Conservation (phyloP, 495 filamentous ascomycete species). For the Chaetomium fimeti region DNA sequence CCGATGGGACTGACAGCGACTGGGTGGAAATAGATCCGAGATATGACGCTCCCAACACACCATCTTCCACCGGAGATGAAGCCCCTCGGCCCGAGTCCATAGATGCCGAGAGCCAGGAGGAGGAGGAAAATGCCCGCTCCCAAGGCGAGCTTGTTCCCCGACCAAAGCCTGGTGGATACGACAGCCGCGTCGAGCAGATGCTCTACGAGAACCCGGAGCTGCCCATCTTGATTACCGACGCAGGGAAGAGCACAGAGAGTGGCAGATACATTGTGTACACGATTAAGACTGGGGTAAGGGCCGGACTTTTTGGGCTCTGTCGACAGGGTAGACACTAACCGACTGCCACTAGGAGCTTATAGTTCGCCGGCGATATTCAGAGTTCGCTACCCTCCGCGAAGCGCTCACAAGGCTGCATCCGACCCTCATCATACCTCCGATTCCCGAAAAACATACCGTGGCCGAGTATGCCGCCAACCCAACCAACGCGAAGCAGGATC, state of each 20-base stretch:
- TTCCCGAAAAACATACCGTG: slow-evolving; percentile 98
- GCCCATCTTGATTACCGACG: slow-evolving; percentile 84
- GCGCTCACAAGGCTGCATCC: slow-evolving; percentile 88
- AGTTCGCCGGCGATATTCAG: slow-evolving; percentile 91
- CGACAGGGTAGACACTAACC: slow-evolving; percentile 18
- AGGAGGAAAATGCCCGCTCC: slow-evolving; percentile 59
- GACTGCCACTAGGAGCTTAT: slow-evolving; percentile 72
- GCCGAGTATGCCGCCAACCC: slow-evolving; percentile 97
- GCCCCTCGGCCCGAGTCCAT: slow-evolving; percentile 33
- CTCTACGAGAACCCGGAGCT: slow-evolving; percentile 92
- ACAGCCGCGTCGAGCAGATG: slow-evolving; percentile 93
- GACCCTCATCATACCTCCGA: slow-evolving; percentile 90
- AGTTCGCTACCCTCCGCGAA: slow-evolving; percentile 89
- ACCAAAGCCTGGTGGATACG: slow-evolving; percentile 81
- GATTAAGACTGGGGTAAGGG: slow-evolving; percentile 83
- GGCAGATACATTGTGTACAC: slow-evolving; percentile 92
- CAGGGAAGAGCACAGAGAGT: slow-evolving; percentile 92
- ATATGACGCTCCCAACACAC: slow-evolving; percentile 45
- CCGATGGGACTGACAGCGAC: slow-evolving; percentile 41
- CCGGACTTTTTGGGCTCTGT: neutral
- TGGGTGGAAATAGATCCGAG: slow-evolving; percentile 48
- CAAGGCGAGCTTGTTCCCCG: slow-evolving; percentile 48
- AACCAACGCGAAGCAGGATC: slow-evolving; percentile 95
- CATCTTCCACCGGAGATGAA: slow-evolving; percentile 48
- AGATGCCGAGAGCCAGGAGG: slow-evolving; percentile 41